Percentiles rank a stretch among this genome's conserved stretches.
These are phyloP conservation scores for Erodium trifolium DNA, from an alignment of 441 rosid genomes.

Conservation along the genomic window DNA sequence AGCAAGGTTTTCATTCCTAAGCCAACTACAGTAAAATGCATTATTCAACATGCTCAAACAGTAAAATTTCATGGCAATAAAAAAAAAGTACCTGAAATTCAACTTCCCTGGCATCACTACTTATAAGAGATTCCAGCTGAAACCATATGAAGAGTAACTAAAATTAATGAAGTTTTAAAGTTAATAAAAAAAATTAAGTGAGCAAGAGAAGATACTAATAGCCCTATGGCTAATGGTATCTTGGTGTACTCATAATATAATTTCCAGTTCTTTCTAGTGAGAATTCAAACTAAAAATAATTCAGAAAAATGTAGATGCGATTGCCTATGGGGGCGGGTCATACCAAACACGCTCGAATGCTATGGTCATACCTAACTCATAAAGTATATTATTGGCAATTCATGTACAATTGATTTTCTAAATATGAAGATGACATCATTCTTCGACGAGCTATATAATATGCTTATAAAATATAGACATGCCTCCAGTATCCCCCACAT, in stretches of 20 bases:
- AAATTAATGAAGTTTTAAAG: slow-evolving; percentile 19
- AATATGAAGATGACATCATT: background rate
- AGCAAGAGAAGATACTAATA: slow-evolving; percentile 5
- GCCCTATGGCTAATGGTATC: background rate
- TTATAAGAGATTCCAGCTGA: slow-evolving; percentile 80
- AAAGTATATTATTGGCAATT: background rate
- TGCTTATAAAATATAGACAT: background rate
- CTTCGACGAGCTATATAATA: background rate
- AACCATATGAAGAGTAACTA: slow-evolving; percentile 19
- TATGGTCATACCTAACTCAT: background rate
- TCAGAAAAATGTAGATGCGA: background rate
- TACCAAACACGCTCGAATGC: background rate
- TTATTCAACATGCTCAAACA: background rate
- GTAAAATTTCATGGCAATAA: background rate
- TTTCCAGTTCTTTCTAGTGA: background rate
- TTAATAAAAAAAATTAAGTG: background rate
- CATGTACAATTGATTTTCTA: background rate
- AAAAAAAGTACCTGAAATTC: slow-evolving; percentile 71
- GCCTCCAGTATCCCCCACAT: background rate
- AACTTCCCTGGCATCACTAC: slow-evolving; percentile 59
- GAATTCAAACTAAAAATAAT: background rate
- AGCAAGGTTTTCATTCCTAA: background rate
- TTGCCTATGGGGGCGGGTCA: too few species aligned
- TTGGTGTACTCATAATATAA: background rate
- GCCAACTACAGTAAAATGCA: slow-evolving; percentile 1